Evolutionary conservation across 1,284 basidiomycete genomes (phyloP).

Genomic region (Cutaneotrichosporon sp.): DNA sequence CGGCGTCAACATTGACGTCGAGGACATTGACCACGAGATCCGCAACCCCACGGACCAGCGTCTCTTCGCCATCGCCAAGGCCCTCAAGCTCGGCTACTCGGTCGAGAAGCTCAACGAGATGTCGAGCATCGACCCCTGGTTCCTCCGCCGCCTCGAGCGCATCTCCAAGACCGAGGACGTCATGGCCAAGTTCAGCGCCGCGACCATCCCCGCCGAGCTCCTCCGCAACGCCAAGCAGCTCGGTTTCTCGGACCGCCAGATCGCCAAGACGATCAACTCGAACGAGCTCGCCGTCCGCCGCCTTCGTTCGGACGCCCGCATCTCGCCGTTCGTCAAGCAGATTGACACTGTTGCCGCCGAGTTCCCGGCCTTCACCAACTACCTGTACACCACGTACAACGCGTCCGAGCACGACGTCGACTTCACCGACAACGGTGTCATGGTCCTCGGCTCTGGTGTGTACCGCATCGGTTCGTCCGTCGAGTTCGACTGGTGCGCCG

Average conservation of each 20-base stretch:
- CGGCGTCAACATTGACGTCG: constrained; percentile 66
- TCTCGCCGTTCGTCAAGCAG: constrained; percentile 94
- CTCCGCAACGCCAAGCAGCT: constrained; percentile 88
- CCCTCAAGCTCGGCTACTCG: constrained; percentile 89
- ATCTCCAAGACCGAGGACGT: constrained; percentile 77
- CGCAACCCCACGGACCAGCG: constrained; percentile 72
- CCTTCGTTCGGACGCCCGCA: constrained; percentile 77
- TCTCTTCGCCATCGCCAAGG: constrained; percentile 94
- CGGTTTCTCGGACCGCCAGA: constrained; percentile 92
- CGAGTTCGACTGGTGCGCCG: constrained; percentile 99
- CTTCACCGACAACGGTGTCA: constrained; percentile 90
- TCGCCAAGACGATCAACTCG: constrained; percentile 71
- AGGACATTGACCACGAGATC: constrained; percentile 81
- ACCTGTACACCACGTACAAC: constrained; percentile 98
- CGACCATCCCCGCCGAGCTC: constrained; percentile 65
- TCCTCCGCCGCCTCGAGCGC: constrained; percentile 83
- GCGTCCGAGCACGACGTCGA: constrained; percentile 86
- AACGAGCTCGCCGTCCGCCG: constrained; percentile 64
- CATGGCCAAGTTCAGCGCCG: constrained; percentile 66
- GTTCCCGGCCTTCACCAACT: constrained; percentile 98
- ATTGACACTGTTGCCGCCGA: constrained; percentile 99
- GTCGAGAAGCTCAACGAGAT: constrained; percentile 96
- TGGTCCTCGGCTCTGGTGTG: constrained; percentile 97
- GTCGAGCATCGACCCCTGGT: constrained; percentile 98
- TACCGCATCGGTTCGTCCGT: constrained; percentile 99